Conservation (phyloP, 352 stramenopile genomes). For the Elongisporangium undulatum region DNA sequence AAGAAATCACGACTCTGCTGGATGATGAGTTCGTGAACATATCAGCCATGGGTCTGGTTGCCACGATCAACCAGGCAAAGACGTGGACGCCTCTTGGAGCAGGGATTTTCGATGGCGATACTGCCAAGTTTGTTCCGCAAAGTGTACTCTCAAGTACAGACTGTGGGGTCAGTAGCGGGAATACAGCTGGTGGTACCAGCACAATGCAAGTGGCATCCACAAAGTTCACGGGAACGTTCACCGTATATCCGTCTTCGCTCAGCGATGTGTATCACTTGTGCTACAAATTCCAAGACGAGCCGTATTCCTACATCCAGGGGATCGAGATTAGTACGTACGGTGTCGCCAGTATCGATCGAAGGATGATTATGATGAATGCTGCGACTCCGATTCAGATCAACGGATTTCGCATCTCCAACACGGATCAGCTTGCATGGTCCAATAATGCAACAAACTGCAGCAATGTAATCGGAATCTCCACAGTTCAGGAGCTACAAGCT, state of each 20-base stretch:
- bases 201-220: slow-evolving; percentile 26
- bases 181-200: slow-evolving; percentile 24
- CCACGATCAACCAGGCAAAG: slow-evolving; percentile 43
- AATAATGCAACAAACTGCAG: slow-evolving; percentile 31
- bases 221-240: slow-evolving; percentile 36
- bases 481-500: slow-evolving; percentile 25
- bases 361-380: slow-evolving; percentile 33
- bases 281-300: slow-evolving; percentile 69
- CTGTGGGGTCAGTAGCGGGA: slow-evolving; percentile 35
- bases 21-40: slow-evolving; percentile 31
- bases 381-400: slow-evolving; percentile 37
- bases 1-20: slow-evolving; percentile 38
- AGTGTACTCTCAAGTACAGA: slow-evolving; percentile 39
- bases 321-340: slow-evolving; percentile 45
- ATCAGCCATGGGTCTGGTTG: slow-evolving; percentile 22
- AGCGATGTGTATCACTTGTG: slow-evolving; percentile 59
- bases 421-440: slow-evolving; percentile 52
- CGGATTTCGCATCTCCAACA: slow-evolving; percentile 43
- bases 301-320: slow-evolving; percentile 39
- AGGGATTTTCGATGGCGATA: slow-evolving; percentile 36
- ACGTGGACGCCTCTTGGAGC: slow-evolving; percentile 43
- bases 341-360: slow-evolving; percentile 33
- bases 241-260: slow-evolving; percentile 23
- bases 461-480: slow-evolving; percentile 17
- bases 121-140: slow-evolving; percentile 45